These are phyloP conservation scores for Blastosporella zonata DNA, from an alignment of 1,284 basidiomycete genomes.

Conservation along the genomic window DNA sequence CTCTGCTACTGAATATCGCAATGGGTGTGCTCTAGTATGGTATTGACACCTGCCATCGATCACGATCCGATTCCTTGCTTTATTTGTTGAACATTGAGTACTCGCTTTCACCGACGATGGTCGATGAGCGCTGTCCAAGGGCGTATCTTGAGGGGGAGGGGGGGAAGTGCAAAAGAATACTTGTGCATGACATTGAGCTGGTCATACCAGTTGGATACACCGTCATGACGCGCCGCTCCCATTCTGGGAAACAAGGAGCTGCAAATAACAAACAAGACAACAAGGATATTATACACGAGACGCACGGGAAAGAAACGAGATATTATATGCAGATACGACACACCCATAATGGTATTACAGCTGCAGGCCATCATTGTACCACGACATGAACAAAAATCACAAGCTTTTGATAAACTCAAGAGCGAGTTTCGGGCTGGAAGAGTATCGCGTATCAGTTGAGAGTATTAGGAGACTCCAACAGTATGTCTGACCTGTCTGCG, in stretches of 20 bases:
- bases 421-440: slow-evolving; percentile 34
- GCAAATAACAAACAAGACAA: slow-evolving; percentile 5
- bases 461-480: background rate
- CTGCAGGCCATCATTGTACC: background rate
- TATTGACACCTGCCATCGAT: no score
- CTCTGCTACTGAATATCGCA: no score
- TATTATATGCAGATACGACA: slow-evolving; percentile 8
- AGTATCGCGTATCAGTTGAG: slow-evolving; percentile 1
- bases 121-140: no score
- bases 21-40: no score
- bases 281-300: slow-evolving; percentile 8
- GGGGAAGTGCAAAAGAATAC: no score
- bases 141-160: no score
- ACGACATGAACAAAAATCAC: slow-evolving; percentile 2
- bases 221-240: no score
- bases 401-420: slow-evolving; percentile 38
- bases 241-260: background rate
- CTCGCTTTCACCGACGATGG: no score
- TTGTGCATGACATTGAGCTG: no score
- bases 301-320: slow-evolving; percentile 6
- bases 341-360: background rate
- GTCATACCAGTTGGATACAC: no score
- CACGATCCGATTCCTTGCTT: no score
- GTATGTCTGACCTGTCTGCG: slow-evolving; percentile 59
- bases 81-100: no score